Base-by-base conservation (phyloP, 2,329 filamentous ascomycete species). In the Diaporthe velutina region DNA sequence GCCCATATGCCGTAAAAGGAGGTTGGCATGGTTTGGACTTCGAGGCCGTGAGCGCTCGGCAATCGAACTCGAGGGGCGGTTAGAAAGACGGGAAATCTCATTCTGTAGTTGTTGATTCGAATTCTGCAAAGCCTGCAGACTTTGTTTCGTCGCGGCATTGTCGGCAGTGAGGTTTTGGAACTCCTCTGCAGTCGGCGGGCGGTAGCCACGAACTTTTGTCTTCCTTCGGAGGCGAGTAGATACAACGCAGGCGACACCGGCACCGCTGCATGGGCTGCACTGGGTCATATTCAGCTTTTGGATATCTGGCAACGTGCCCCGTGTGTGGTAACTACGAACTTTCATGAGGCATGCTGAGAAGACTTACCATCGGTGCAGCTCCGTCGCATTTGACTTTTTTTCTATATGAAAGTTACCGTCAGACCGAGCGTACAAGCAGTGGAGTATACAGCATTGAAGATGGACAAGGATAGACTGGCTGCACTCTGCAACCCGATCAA, bases 401-500 rank as follows among this genome's bases (percentile, higher is more conserved):
- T 17, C 60, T 64, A 22, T 30, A 33, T 6, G 0, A 33, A 6
- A 38, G 6, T 15, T 40, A n/a, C 7, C 1, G 30, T 64, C 15
- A 48, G 60, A 30, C 9, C 40, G 15, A 64, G 17, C 25, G 48
- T 13, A 28, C 3, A 52, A 10, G 13, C 8, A 25, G 48, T 22
- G 22, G n/a, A n/a, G n/a, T n/a, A n/a, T n/a, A n/a, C n/a, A n/a
- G n/a, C n/a, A n/a, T n/a, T n/a, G n/a, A 84, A 86, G 71, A 82
- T 89, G 54, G 82, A 50, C 0, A 73, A 72, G 17, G 73, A 77
- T 4, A 74, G 76, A 25, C 70, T 80, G 6, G 58, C 60, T 28
- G 17, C 30, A 52, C 58, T 73, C 4, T 73, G 60, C 33, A 64
- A 73, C 78, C 86, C 86, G 1, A 83, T 84, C 33, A 87, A 87